These are phyloP conservation scores for Aspergillus arachidicola DNA, from an alignment of 2,329 filamentous ascomycete species.

Conservation along the genomic window DNA sequence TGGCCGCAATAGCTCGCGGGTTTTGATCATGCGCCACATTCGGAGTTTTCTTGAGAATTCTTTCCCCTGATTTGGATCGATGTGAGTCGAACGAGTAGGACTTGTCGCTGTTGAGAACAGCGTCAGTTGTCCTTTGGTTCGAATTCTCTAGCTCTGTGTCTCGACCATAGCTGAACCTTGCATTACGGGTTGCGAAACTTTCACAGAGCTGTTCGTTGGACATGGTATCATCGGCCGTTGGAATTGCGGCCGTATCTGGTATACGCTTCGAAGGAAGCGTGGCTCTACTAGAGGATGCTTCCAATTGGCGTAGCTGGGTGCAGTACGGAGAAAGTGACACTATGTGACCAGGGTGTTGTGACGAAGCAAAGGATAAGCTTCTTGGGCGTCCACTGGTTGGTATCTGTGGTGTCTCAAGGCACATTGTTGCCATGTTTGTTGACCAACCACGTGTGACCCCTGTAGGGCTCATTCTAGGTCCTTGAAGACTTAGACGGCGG, in stretches of 20 bases:
- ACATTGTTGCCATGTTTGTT: constrained; percentile 17
- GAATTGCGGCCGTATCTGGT: background rate
- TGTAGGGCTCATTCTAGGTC: constrained; percentile 12
- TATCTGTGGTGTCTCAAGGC: constrained; percentile 13
- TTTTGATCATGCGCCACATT: background rate
- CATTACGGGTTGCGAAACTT: background rate
- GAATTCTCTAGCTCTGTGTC: background rate
- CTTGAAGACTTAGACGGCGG: constrained; percentile 24
- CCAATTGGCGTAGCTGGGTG: constrained; percentile 16
- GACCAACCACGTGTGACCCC: constrained; percentile 18
- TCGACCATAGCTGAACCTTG: background rate
- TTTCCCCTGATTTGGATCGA: background rate
- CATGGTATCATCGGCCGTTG: background rate
- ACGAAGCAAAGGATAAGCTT: constrained; percentile 15
- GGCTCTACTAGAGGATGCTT: background rate
- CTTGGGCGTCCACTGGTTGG: constrained; percentile 9
- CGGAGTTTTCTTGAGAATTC: background rate
- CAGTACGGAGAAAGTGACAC: constrained; percentile 16
- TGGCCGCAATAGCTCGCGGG: background rate
- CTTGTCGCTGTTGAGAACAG: background rate
- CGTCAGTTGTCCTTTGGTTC: background rate
- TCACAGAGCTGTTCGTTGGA: background rate
- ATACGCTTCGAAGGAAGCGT: background rate
- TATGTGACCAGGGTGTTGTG: background rate
- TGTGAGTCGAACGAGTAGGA: background rate